A percentile compares a stretch with the other conserved stretches of the same genome.
Conservation (phyloP, 495 filamentous ascomycete genomes). For the Aspergillus sclerotiicarbonarius region DNA sequence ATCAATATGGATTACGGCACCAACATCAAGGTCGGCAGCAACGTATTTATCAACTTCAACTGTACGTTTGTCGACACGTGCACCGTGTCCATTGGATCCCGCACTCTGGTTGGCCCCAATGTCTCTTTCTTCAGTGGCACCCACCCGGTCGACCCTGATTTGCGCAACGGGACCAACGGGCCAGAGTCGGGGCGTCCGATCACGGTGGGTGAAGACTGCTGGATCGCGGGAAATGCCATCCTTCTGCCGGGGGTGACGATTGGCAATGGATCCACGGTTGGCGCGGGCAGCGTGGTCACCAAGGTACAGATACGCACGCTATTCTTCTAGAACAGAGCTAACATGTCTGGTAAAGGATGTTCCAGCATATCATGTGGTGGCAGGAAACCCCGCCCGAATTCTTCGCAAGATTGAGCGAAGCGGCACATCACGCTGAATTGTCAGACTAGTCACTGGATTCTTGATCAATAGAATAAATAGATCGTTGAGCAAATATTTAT, state of each 20-base stretch:
- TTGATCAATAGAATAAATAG: too few species aligned
- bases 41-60: constrained; percentile 14
- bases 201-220: constrained; percentile 73
- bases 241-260: constrained; percentile 69
- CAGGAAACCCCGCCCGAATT: constrained; percentile 7
- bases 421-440: too few species aligned
- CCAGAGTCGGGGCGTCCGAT: constrained; percentile 71
- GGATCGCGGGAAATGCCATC: constrained; percentile 70
- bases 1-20: constrained; percentile 11
- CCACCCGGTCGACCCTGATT: constrained; percentile 56
- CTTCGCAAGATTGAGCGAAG: neutral
- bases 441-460: too few species aligned
- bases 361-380: constrained; percentile 7
- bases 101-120: constrained; percentile 71
- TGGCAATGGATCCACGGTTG: constrained; percentile 42
- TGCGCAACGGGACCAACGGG: constrained; percentile 63
- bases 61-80: constrained; percentile 70
- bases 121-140: constrained; percentile 62
- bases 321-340: neutral
- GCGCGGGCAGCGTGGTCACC: constrained; percentile 44
- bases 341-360: constrained; percentile 2
- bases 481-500: too few species aligned
- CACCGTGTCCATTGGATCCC: constrained; percentile 65
- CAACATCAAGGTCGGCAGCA: constrained; percentile 4
- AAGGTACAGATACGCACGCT: constrained; percentile 17